Evolutionary conservation across 2,329 filamentous ascomycete genomes (phyloP).

Genomic region (Cladosporium sp.): DNA sequence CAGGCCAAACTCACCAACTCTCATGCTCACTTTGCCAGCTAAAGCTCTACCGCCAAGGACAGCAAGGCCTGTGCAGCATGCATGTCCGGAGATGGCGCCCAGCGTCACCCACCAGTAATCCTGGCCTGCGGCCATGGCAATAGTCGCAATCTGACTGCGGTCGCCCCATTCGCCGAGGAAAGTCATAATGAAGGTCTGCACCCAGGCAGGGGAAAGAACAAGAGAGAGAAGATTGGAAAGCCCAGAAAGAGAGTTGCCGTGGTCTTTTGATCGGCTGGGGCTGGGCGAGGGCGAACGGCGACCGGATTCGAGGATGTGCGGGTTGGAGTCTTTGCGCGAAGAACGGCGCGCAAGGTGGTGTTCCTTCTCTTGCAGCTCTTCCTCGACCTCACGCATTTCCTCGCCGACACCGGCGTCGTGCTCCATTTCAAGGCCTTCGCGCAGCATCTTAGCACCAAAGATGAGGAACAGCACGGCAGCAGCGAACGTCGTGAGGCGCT

Average conservation of each 20-base stretch:
- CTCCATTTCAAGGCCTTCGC: constrained; percentile 83
- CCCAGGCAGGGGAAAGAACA: constrained; percentile 91
- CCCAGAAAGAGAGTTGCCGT: constrained; percentile 47
- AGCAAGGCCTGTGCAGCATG: constrained; percentile 81
- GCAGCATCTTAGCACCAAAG: constrained; percentile 77
- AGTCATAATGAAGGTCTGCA: constrained; percentile 98
- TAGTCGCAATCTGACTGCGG: constrained; percentile 93
- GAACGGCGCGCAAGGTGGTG: constrained; percentile 61
- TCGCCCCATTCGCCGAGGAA: constrained; percentile 98
- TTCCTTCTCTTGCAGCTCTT: constrained; percentile 90
- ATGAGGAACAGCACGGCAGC: constrained; percentile 81
- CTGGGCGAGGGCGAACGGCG: constrained; percentile 23
- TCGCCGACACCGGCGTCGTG: constrained; percentile 87
- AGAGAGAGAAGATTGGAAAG: constrained; percentile 81
- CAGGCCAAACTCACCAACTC: constrained; percentile 70
- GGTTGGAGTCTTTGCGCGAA: constrained; percentile 65
- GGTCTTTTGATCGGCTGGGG: constrained; percentile 21
- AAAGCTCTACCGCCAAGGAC: constrained; percentile 89
- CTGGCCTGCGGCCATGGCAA: constrained; percentile 96
- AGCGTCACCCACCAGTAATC: constrained; percentile 99
- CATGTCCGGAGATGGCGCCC: constrained; percentile 80
- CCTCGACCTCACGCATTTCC: constrained; percentile 95
- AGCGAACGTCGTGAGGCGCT: constrained; percentile 81
- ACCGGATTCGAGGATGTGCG: constrained; percentile 48
- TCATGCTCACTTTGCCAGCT: constrained; percentile 87